A percentile compares a stretch with the other conserved stretches of the same genome.
Conservation (phyloP, 345 rosid genomes). For the Salix koriyanagi region DNA sequence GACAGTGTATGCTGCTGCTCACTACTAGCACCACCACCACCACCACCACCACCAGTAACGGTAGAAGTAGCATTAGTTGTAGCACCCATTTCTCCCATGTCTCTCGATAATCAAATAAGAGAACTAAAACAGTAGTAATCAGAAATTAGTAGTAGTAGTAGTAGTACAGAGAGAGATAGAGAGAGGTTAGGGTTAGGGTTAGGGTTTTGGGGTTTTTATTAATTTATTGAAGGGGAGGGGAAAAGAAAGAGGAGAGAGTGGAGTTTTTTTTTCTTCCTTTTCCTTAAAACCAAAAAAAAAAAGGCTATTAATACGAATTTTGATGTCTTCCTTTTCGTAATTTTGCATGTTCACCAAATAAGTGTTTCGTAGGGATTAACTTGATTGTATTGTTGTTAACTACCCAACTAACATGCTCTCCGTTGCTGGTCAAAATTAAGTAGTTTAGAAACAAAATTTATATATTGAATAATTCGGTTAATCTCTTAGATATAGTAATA, state of each 20-base stretch:
- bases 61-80: slow-evolving; percentile 10
- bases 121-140: neutral
- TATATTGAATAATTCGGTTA: too few relatives aligned
- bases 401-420: too few relatives aligned
- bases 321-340: neutral
- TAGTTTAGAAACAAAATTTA: too few relatives aligned
- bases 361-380: too few relatives aligned
- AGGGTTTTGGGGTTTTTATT: slow-evolving; percentile 33
- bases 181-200: neutral
- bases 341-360: too few relatives aligned
- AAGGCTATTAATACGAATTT: neutral
- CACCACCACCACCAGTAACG: neutral
- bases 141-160: neutral
- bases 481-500: rapidly evolving
- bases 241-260: slow-evolving; percentile 16
- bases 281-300: neutral
- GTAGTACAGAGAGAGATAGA: neutral
- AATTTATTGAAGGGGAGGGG: slow-evolving; percentile 12
- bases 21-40: neutral
- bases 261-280: neutral
- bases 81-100: slow-evolving; percentile 40
- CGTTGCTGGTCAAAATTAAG: too few relatives aligned
- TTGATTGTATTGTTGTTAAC: too few relatives aligned
- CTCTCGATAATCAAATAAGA: neutral
- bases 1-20: slow-evolving; percentile 31